Evolutionary conservation across 352 stramenopile species (phyloP).

Genomic region (Pythium aphanidermatum): DNA sequence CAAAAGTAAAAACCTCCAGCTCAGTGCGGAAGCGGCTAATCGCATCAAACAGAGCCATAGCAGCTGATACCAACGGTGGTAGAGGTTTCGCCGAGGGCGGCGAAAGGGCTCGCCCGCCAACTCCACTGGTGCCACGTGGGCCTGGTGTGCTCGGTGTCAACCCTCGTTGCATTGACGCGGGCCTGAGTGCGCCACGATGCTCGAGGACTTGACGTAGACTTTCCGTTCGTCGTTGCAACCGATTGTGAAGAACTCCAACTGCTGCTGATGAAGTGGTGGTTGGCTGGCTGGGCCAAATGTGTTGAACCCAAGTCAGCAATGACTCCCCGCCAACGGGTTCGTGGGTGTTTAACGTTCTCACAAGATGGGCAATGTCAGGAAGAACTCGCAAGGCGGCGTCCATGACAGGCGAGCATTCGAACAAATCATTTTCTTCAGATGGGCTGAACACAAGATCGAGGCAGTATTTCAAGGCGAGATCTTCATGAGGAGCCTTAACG

Average conservation of each 20-base stretch:
- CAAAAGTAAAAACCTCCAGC: slow-evolving; percentile 9
- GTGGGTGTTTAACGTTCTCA: slow-evolving; percentile 1
- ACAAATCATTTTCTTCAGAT: not conserved
- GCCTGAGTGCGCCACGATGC: not conserved
- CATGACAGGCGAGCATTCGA: slow-evolving; percentile 2
- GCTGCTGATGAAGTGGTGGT: no score
- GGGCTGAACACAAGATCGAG: slow-evolving; percentile 10
- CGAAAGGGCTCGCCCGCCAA: no score
- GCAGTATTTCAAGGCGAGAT: slow-evolving; percentile 1
- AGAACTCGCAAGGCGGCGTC: slow-evolving; percentile 6
- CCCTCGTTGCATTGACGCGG: not conserved
- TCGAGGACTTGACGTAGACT: slow-evolving; percentile 9
- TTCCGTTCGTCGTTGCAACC: not conserved
- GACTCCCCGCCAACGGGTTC: not conserved
- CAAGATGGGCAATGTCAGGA: slow-evolving; percentile 1
- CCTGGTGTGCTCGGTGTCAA: no score
- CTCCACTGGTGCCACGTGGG: no score
- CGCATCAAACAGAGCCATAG: slow-evolving; percentile 3
- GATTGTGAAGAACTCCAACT: not conserved
- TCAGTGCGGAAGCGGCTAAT: slow-evolving; percentile 9
- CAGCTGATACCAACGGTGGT: slow-evolving; percentile 1
- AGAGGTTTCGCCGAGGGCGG: no score
- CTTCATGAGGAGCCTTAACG: not conserved
- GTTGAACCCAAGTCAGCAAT: not conserved
- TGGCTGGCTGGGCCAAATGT: not conserved